Evolutionary conservation across 2,329 filamentous ascomycete species (phyloP).

Genomic region (Colletotrichum magnum): DNA sequence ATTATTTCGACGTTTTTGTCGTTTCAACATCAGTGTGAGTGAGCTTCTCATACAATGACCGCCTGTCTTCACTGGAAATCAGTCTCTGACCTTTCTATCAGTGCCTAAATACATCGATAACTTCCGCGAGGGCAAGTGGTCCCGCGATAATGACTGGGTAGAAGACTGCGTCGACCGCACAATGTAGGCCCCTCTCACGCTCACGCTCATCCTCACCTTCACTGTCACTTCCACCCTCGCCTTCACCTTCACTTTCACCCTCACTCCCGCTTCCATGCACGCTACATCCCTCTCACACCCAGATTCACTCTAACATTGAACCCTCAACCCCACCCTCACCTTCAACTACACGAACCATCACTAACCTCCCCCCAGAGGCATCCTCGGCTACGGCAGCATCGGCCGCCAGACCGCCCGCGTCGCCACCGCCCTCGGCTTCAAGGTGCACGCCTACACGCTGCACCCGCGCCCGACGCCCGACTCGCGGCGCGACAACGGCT

Average conservation of each 20-base stretch:
- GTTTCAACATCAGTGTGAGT: slow-evolving; percentile 62
- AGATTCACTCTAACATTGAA: too few relatives aligned
- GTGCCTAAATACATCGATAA: slow-evolving; percentile 61
- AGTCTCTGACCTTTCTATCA: slow-evolving; percentile 41
- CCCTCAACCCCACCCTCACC: too few relatives aligned
- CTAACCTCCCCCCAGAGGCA: slow-evolving; percentile 53
- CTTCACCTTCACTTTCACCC: too few relatives aligned
- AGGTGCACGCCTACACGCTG: slow-evolving; percentile 82
- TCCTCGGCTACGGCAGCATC: slow-evolving; percentile 69
- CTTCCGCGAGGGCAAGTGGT: slow-evolving; percentile 61
- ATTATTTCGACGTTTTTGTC: slow-evolving; percentile 66
- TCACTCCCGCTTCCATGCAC: too few relatives aligned
- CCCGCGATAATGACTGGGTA: slow-evolving; percentile 49
- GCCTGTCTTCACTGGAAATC: not conserved
- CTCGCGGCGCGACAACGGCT: slow-evolving; percentile 74
- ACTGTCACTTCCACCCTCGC: too few relatives aligned
- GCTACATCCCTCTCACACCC: not conserved
- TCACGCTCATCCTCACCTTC: too few relatives aligned
- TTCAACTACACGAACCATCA: not conserved
- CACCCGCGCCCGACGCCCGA: slow-evolving; percentile 76
- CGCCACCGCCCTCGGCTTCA: slow-evolving; percentile 76
- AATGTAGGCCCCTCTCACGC: slow-evolving; percentile 56
- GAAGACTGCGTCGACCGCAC: slow-evolving; percentile 63
- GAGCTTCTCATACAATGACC: not conserved
- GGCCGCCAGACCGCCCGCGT: slow-evolving; percentile 69